These are phyloP conservation scores for Chytriomyces sp. DNA, from an alignment of 192 early-diverging fungal genomes.

Conservation along the genomic window DNA sequence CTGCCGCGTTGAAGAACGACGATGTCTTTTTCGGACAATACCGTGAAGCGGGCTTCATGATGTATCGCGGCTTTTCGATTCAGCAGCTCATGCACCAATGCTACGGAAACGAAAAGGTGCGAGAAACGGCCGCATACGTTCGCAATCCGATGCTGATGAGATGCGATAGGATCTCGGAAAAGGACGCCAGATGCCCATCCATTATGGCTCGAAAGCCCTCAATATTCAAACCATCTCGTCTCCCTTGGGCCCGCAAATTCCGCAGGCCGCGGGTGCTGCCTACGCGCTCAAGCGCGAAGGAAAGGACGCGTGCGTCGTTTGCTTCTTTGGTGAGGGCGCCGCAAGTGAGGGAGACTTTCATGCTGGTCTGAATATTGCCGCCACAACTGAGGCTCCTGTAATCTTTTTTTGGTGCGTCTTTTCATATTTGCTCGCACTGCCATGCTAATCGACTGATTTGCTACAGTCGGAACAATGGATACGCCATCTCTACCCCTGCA, in stretches of 20 bases:
- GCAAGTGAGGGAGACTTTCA: constrained; percentile 98
- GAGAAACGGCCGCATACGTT: too few species aligned
- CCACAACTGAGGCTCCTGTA: constrained; percentile 86
- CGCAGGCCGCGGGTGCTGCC: constrained; percentile 94
- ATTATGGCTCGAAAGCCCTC: constrained; percentile 83
- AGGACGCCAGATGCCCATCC: constrained; percentile 98
- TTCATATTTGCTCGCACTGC: background rate
- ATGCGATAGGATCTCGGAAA: constrained; percentile 91
- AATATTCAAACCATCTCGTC: constrained; percentile 98
- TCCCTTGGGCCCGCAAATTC: constrained; percentile 94
- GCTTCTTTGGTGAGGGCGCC: constrained; percentile 97
- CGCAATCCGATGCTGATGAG: too few species aligned
- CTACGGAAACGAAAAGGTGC: constrained; percentile 84
- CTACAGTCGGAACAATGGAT: constrained; percentile 94
- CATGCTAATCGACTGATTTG: background rate
- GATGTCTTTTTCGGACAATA: constrained; percentile 96
- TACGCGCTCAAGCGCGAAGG: constrained; percentile 88
- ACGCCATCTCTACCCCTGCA: constrained; percentile 94
- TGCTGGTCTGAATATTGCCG: constrained; percentile 95
- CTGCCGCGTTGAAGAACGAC: constrained; percentile 79
- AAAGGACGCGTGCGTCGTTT: constrained; percentile 78
- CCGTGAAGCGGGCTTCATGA: constrained; percentile 89
- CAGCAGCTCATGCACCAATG: constrained; percentile 97
- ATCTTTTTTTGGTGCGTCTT: constrained; percentile 85
- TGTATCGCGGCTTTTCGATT: constrained; percentile 94